Evolutionary conservation across 345 rosid species (phyloP).

Genomic region (Camelina hispida): DNA sequence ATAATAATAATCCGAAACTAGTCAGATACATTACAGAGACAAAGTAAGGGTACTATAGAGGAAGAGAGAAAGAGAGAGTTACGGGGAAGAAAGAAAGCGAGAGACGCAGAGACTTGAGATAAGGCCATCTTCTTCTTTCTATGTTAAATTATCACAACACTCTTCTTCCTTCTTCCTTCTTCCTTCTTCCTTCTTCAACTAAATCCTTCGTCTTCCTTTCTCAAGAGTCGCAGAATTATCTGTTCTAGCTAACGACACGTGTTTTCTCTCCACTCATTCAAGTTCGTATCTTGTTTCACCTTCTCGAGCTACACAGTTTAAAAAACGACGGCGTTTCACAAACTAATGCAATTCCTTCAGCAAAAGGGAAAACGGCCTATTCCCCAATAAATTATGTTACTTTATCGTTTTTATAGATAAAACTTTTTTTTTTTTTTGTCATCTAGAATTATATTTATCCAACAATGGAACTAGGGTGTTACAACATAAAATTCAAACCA

Average conservation of each 20-base stretch:
- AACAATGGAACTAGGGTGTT: too few relatives aligned
- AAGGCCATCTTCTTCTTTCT: constrained; percentile 51
- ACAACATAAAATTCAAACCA: too few relatives aligned
- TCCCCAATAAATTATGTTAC: too few relatives aligned
- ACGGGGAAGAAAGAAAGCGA: constrained; percentile 59
- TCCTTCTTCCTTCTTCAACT: background rate
- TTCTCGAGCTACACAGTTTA: background rate
- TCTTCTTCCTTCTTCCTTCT: constrained; percentile 3
- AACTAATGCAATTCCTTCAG: background rate
- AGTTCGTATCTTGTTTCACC: constrained; percentile 32
- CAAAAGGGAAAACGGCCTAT: too few relatives aligned
- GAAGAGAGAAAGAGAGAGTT: constrained; percentile 21
- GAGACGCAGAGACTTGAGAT: constrained; percentile 65
- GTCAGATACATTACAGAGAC: constrained; percentile 27
- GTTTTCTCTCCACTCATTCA: constrained; percentile 31
- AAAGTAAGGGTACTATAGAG: background rate
- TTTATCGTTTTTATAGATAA: too few relatives aligned
- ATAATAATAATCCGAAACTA: constrained; percentile 1
- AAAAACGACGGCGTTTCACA: constrained; percentile 19
- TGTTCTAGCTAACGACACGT: constrained; percentile 42
- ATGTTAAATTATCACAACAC: background rate
- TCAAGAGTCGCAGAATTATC: constrained; percentile 35
- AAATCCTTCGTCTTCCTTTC: constrained; percentile 20
- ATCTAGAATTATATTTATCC: too few relatives aligned
- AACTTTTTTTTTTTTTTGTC: too few relatives aligned